Evolutionary conservation across 768 basidiomycete species (phyloP).

Genomic region (Hydnomerulius pinastri): DNA sequence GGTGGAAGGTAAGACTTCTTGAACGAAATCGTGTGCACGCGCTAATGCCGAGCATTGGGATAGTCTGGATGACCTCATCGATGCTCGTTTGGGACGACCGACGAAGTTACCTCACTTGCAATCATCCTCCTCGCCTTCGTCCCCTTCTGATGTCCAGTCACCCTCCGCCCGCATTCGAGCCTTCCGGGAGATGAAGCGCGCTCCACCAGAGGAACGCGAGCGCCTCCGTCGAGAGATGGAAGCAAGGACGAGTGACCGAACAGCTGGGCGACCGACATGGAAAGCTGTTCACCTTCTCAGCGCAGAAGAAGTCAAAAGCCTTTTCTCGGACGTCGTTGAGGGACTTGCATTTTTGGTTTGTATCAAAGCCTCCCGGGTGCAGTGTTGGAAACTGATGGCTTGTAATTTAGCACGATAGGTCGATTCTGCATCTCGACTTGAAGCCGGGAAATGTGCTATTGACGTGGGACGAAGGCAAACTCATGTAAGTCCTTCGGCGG

Average conservation of each 20-base stretch:
- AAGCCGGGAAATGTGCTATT: slow-evolving; percentile 94
- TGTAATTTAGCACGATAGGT: slow-evolving; percentile 63
- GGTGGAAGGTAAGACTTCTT: slow-evolving; percentile 57
- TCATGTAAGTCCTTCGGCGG: slow-evolving; percentile 57
- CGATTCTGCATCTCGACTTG: slow-evolving; percentile 89
- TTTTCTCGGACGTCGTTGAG: slow-evolving; percentile 85
- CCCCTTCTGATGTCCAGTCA: slow-evolving; percentile 45
- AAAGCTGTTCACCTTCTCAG: slow-evolving; percentile 84
- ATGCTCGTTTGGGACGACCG: slow-evolving; percentile 69
- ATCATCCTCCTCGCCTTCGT: slow-evolving; percentile 23
- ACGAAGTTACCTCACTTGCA: slow-evolving; percentile 45
- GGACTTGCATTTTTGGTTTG: slow-evolving; percentile 85
- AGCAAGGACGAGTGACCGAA: slow-evolving; percentile 26
- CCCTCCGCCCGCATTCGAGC: slow-evolving; percentile 75
- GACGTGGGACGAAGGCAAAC: slow-evolving; percentile 84
- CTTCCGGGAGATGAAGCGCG: slow-evolving; percentile 69
- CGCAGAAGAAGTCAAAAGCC: slow-evolving; percentile 76
- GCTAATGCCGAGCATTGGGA: not conserved
- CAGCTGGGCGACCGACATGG: slow-evolving; percentile 40
- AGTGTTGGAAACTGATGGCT: slow-evolving; percentile 9
- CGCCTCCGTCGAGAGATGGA: slow-evolving; percentile 57
- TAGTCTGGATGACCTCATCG: slow-evolving; percentile 84
- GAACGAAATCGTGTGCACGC: not conserved
- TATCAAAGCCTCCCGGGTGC: slow-evolving; percentile 1
- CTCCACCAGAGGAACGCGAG: slow-evolving; percentile 63